A percentile compares a stretch with the other conserved stretches of the same genome.
phyloP scores from a whole-genome alignment of 345 rosid species.

The Hibiscus tridactylites region DNA sequence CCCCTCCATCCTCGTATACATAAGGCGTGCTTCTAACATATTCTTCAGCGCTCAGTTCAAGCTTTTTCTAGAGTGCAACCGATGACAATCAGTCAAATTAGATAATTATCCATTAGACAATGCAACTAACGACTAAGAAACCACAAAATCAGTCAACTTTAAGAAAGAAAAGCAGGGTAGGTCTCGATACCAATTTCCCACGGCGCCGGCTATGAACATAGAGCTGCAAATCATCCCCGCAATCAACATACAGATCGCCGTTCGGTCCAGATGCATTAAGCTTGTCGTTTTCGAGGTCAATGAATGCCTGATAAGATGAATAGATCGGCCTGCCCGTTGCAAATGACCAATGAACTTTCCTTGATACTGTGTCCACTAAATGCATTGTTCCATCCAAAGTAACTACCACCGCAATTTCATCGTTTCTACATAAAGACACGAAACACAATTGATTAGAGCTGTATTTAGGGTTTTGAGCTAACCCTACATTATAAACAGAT shows the following conservation, averaged over 20 bases:
- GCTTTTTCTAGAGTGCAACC: conserved; percentile 15
- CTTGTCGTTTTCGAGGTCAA: conserved; percentile 10
- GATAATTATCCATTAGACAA: neutral
- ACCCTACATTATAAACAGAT: neutral
- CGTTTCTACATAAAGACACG: conserved; percentile 26
- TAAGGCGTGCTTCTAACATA: conserved; percentile 42
- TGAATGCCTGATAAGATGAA: conserved; percentile 49
- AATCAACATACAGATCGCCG: conserved; percentile 43
- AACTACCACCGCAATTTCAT: conserved; percentile 32
- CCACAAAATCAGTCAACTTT: neutral
- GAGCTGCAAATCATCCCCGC: conserved; percentile 54
- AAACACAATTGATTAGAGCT: neutral
- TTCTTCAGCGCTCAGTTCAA: conserved; percentile 37
- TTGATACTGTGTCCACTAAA: conserved; percentile 32
- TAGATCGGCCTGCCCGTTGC: conserved; percentile 44
- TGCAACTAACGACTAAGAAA: neutral
- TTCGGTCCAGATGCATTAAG: conserved; percentile 26
- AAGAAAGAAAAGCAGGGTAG: neutral
- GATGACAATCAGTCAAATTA: neutral
- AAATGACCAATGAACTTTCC: conserved; percentile 42
- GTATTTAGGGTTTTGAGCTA: neutral
- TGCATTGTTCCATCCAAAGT: conserved; percentile 49
- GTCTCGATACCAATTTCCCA: conserved; percentile 32
- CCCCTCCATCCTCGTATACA: conserved; percentile 37
- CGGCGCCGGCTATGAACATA: conserved; percentile 31